A percentile compares a stretch with the other conserved stretches of the same genome.
These are phyloP conservation scores for Nakaseomyces nivariensis DNA, from an alignment of 1,139 yeast genomes.

Conservation along the genomic window DNA sequence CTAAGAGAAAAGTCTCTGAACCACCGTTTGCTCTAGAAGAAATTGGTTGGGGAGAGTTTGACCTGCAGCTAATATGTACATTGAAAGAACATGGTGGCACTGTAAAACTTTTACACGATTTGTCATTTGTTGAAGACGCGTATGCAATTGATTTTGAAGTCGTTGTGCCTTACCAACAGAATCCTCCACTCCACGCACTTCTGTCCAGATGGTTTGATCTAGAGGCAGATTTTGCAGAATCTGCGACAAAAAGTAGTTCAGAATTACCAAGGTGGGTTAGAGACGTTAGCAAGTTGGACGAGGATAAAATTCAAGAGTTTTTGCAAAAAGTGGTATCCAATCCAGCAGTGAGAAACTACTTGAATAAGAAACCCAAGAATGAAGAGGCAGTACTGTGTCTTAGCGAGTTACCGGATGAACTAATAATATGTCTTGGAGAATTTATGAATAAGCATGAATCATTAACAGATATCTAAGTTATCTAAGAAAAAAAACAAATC, in stretches of 20 bases:
- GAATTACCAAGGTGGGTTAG: conserved; percentile 1
- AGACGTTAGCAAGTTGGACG: background rate
- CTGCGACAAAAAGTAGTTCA: background rate
- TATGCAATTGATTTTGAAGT: conserved; percentile 68
- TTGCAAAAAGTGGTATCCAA: conserved; percentile 23
- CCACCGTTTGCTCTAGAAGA: conserved; percentile 85
- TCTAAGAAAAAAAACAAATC: background rate
- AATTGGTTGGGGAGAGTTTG: conserved; percentile 98
- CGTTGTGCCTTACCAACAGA: conserved; percentile 61
- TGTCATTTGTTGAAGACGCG: conserved; percentile 64
- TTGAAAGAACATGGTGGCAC: conserved; percentile 76
- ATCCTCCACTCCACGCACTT: conserved; percentile 50
- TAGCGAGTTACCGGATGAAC: conserved; percentile 2
- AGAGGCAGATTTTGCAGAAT: too few species aligned
- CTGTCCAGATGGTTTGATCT: conserved; percentile 68
- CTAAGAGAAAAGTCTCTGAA: conserved; percentile 62
- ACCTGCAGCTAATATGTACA: conserved; percentile 65
- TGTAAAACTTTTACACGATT: conserved; percentile 69
- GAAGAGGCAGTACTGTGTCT: conserved; percentile 3
- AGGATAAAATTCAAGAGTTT: conserved; percentile 10
- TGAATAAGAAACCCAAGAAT: conserved; percentile 1
- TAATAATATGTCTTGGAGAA: background rate
- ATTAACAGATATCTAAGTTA: background rate
- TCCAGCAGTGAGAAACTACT: conserved; percentile 2
- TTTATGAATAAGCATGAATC: background rate